Percentiles rank a stretch among this genome's conserved stretches.
These are phyloP conservation scores for Aspergillus amoenus DNA, from an alignment of 2,329 filamentous ascomycete genomes.

Conservation along the genomic window DNA sequence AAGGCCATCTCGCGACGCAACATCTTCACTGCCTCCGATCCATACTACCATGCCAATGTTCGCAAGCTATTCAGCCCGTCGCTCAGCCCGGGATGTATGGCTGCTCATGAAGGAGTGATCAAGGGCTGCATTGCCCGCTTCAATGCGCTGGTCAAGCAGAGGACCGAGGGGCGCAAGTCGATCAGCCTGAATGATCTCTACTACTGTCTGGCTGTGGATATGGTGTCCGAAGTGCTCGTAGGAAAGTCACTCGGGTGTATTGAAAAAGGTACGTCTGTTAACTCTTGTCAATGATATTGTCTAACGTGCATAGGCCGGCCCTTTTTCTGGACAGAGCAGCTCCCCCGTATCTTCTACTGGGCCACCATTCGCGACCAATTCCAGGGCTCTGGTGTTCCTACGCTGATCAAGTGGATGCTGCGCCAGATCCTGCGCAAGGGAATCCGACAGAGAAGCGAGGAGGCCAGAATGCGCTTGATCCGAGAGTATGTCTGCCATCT, in stretches of 20 bases:
- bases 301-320: constrained; percentile 8
- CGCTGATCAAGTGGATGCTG: constrained; percentile 27
- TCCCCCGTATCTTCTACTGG: constrained; percentile 29
- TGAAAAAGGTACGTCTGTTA: constrained; percentile 16
- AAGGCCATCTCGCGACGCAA: constrained; percentile 24
- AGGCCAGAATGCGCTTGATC: constrained; percentile 26
- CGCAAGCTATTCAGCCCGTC: constrained; percentile 27
- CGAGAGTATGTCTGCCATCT: constrained; percentile 18
- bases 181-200: constrained; percentile 22
- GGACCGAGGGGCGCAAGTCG: constrained; percentile 6
- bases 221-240: constrained; percentile 25
- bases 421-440: constrained; percentile 26
- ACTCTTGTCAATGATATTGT: too few species aligned
- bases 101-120: constrained; percentile 23
- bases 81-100: constrained; percentile 22
- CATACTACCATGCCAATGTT: constrained; percentile 22
- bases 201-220: constrained; percentile 27
- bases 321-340: constrained; percentile 28
- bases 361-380: constrained; percentile 27
- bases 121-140: constrained; percentile 21
- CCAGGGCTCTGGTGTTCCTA: constrained; percentile 25
- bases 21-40: constrained; percentile 25
- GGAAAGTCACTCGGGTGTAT: constrained; percentile 26
- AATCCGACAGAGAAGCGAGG: constrained; percentile 19
- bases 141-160: constrained; percentile 17